Evolutionary conservation across 306 rosid species (phyloP).

Genomic region (Sicyos baderoa): DNA sequence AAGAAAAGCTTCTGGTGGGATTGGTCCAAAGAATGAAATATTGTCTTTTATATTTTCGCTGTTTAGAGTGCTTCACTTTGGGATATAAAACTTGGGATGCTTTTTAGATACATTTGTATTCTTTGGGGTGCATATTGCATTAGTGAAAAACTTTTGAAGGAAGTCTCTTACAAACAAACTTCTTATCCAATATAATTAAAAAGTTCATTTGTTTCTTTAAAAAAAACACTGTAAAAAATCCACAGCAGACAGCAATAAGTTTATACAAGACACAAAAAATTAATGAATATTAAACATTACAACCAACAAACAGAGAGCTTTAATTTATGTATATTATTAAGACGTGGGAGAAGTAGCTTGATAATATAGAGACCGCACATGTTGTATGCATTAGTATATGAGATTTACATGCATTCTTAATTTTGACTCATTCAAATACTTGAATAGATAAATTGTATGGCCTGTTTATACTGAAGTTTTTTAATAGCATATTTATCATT

Average conservation of each 20-base stretch:
- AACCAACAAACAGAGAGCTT: not conserved
- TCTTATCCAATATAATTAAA: not conserved
- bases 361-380: not conserved
- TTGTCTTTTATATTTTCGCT: not conserved
- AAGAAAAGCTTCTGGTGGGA: not conserved
- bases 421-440: not conserved
- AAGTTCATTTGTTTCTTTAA: not conserved
- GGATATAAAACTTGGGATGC: not conserved
- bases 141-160: not conserved
- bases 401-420: not conserved
- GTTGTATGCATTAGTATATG: not conserved
- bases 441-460: not conserved
- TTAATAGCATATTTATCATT: not conserved
- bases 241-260: not conserved
- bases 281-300: not conserved
- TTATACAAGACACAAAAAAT: not conserved
- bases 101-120: not conserved
- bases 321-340: not conserved
- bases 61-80: not conserved
- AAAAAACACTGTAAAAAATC: too few relatives aligned
- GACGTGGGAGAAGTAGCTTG: not conserved
- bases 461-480: not conserved
- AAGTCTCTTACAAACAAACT: not conserved
- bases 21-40: not conserved
- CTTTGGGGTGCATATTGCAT: not conserved